A percentile compares a stretch with the other conserved stretches of the same genome.
These are phyloP conservation scores for Kazachstania sp. DNA, from an alignment of 1,139 yeast genomes.

Conservation along the genomic window DNA sequence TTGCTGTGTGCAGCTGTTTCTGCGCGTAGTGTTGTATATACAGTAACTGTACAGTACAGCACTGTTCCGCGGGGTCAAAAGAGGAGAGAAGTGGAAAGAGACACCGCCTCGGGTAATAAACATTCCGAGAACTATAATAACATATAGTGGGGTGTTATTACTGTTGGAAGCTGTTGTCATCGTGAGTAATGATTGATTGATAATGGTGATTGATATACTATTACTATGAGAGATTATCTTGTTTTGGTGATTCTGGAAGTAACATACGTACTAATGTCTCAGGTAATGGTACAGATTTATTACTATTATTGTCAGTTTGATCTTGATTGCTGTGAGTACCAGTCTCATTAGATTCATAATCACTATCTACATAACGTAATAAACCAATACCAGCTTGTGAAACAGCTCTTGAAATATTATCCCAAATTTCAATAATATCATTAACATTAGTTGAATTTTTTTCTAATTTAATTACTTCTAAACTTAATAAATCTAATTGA, in stretches of 20 bases:
- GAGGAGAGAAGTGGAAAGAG: no score
- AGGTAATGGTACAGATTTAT: constrained; percentile 4
- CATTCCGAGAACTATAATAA: no score
- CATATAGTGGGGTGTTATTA: no score
- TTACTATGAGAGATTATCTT: no score
- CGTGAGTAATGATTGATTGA: no score
- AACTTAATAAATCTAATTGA: constrained; percentile 23
- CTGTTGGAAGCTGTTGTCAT: no score
- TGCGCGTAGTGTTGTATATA: no score
- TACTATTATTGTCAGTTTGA: neutral
- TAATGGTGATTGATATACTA: no score
- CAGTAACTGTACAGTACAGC: no score
- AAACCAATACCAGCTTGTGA: constrained; percentile 29
- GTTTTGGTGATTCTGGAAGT: constrained; percentile 1
- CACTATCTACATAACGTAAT: constrained; percentile 27
- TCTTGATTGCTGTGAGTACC: neutral
- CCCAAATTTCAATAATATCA: constrained; percentile 27
- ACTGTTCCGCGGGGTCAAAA: no score
- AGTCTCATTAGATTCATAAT: constrained; percentile 13
- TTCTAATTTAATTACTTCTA: constrained; percentile 22
- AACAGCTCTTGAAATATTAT: constrained; percentile 25
- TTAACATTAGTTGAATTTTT: constrained; percentile 23
- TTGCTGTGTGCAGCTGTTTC: no score
- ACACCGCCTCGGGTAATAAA: no score
- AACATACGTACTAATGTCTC: constrained; percentile 7